These are phyloP conservation scores for Coniosporium apollinis DNA, from an alignment of 495 filamentous ascomycete species.

Conservation along the genomic window DNA sequence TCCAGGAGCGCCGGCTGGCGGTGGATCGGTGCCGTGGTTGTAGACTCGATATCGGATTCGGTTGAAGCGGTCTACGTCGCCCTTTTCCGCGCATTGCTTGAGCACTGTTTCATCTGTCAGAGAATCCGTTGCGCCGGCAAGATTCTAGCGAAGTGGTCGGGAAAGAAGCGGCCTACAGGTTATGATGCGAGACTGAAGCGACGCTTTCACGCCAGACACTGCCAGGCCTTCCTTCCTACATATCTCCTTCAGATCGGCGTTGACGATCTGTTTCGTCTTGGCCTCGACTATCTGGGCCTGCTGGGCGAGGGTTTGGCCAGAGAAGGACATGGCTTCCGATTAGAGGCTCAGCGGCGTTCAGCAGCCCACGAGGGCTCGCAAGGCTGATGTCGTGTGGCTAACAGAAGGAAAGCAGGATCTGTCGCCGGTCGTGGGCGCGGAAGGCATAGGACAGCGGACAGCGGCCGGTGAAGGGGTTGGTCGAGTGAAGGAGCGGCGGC, in stretches of 20 bases:
- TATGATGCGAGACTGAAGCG: slow-evolving; percentile 60
- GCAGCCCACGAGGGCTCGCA: no score
- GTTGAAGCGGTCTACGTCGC: slow-evolving; percentile 6
- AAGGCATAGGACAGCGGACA: no score
- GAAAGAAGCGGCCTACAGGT: slow-evolving; percentile 36
- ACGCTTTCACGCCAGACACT: slow-evolving; percentile 64
- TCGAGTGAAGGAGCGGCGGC: no score
- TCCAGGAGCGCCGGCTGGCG: neutral
- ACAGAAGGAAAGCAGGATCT: no score
- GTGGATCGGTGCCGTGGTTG: slow-evolving; percentile 11
- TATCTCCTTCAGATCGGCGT: slow-evolving; percentile 56
- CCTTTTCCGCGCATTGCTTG: neutral
- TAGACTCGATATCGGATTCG: slow-evolving; percentile 10
- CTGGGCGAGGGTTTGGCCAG: slow-evolving; percentile 19
- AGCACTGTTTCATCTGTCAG: slow-evolving; percentile 5
- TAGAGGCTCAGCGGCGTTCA: slow-evolving; percentile 10
- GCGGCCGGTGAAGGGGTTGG: no score
- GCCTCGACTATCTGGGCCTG: slow-evolving; percentile 23
- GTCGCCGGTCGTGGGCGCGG: no score
- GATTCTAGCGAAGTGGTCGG: neutral
- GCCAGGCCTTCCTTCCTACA: slow-evolving; percentile 49
- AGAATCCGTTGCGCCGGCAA: neutral
- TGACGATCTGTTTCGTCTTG: slow-evolving; percentile 43
- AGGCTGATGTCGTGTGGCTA: no score
- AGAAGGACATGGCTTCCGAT: slow-evolving; percentile 29